phyloP scores from a whole-genome alignment of 78 protist genomes.

The Diacronema lutheri region DNA sequence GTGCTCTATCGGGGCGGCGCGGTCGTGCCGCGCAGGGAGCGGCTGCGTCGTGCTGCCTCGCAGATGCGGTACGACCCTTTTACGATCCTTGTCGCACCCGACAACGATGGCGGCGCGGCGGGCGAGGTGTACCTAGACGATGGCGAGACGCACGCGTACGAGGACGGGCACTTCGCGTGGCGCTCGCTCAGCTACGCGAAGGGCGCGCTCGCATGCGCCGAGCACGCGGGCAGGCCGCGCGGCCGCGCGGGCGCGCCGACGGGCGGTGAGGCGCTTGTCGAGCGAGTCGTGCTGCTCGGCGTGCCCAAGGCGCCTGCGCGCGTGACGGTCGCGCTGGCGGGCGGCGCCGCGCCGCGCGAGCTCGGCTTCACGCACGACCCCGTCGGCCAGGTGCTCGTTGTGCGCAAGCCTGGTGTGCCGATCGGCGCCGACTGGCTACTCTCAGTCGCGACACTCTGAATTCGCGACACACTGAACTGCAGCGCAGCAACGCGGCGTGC shows the following conservation, averaged over 20 bases:
- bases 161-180: not conserved
- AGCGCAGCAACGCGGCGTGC: too few relatives aligned
- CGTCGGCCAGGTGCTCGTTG: not conserved
- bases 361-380: not conserved
- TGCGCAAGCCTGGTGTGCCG: slow-evolving; percentile 36
- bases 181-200: not conserved
- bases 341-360: not conserved
- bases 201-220: not conserved
- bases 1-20: slow-evolving; percentile 85
- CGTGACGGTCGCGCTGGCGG: slow-evolving; percentile 46
- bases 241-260: not conserved
- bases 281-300: not conserved
- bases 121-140: slow-evolving; percentile 85
- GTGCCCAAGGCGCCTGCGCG: not conserved
- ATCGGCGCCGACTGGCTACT: slow-evolving; percentile 24
- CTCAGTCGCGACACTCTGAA: too few relatives aligned
- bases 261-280: slow-evolving; percentile 1
- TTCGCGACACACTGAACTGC: too few relatives aligned
- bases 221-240: not conserved
- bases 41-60: slow-evolving; percentile 71
- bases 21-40: slow-evolving; percentile 73
- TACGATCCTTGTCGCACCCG: slow-evolving; percentile 78
- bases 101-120: slow-evolving; percentile 26
- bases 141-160: slow-evolving; percentile 37
- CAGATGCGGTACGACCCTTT: slow-evolving; percentile 83